Conservation (phyloP, 2,329 filamentous ascomycete species). For the Cercospora sp. region DNA sequence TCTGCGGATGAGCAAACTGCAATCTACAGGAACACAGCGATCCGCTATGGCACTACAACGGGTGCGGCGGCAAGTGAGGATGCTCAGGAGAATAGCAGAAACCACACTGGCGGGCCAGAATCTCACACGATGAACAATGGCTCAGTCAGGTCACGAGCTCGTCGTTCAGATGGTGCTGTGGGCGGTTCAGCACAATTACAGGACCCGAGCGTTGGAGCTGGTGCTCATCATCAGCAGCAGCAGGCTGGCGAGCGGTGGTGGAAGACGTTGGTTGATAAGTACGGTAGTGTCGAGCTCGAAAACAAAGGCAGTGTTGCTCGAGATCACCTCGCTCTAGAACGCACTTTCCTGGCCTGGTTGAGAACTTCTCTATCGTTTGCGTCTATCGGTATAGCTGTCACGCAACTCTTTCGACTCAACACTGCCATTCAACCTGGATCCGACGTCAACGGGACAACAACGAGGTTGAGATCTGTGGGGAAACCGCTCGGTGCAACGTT, state of each 20-base stretch:
- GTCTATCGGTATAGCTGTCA: conserved; percentile 78
- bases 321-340: conserved; percentile 78
- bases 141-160: conserved; percentile 19
- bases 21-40: conserved; percentile 37
- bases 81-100: conserved; percentile 25
- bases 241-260: conserved; percentile 50
- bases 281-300: conserved; percentile 71
- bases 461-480: conserved; percentile 60
- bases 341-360: conserved; percentile 83
- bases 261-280: conserved; percentile 57
- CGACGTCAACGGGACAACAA: conserved; percentile 22
- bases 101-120: neutral
- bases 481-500: conserved; percentile 77
- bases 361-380: conserved; percentile 79
- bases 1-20: conserved; percentile 46
- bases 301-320: conserved; percentile 83
- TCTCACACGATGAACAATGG: conserved; percentile 26
- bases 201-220: conserved; percentile 1
- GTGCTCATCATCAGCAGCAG: neutral
- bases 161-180: conserved; percentile 13
- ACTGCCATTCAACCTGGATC: conserved; percentile 53
- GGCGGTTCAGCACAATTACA: conserved; percentile 13
- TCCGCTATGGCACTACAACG: conserved; percentile 31
- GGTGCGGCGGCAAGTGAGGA: conserved; percentile 26
- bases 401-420: conserved; percentile 82